A percentile compares a stretch with the other conserved stretches of the same genome.
phyloP scores from a whole-genome alignment of 2,329 filamentous ascomycete genomes.

The Leptographium wingfieldii region DNA sequence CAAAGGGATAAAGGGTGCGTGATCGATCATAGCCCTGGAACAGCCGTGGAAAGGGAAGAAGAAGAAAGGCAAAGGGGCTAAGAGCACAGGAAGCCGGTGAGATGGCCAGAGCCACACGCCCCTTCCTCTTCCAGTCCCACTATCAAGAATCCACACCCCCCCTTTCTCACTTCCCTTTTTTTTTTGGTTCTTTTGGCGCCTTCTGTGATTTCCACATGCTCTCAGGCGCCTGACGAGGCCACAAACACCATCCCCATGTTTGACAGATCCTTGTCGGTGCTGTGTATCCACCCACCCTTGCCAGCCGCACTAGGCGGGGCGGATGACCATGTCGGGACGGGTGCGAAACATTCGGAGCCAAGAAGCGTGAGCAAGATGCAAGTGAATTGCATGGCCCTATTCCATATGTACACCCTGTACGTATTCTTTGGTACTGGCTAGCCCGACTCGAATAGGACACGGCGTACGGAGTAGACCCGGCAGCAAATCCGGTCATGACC shows the following conservation, averaged over 20 bases:
- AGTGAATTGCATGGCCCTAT: neutral
- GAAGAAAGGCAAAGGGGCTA: neutral
- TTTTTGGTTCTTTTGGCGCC: neutral
- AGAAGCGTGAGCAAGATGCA: neutral
- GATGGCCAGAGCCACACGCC: neutral
- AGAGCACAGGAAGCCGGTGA: neutral
- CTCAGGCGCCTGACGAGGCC: conserved; percentile 2
- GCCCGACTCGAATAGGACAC: neutral
- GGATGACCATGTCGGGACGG: conserved; percentile 4
- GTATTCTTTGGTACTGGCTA: neutral
- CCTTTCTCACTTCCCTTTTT: neutral
- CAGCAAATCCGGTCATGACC: neutral
- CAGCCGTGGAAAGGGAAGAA: conserved; percentile 3
- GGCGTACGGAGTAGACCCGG: neutral
- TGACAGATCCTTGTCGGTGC: conserved; percentile 8
- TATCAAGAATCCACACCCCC: neutral
- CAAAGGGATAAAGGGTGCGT: neutral
- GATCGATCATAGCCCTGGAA: conserved; percentile 5
- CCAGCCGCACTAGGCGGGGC: conserved; percentile 6
- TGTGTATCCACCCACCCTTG: conserved; percentile 5
- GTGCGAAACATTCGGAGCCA: conserved; percentile 4
- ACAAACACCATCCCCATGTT: conserved; percentile 9
- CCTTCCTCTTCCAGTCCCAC: neutral
- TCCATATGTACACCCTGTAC: neutral
- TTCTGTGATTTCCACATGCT: neutral